phyloP scores from a whole-genome alignment of 2,329 filamentous ascomycete genomes.

The Macrophomina tecta region DNA sequence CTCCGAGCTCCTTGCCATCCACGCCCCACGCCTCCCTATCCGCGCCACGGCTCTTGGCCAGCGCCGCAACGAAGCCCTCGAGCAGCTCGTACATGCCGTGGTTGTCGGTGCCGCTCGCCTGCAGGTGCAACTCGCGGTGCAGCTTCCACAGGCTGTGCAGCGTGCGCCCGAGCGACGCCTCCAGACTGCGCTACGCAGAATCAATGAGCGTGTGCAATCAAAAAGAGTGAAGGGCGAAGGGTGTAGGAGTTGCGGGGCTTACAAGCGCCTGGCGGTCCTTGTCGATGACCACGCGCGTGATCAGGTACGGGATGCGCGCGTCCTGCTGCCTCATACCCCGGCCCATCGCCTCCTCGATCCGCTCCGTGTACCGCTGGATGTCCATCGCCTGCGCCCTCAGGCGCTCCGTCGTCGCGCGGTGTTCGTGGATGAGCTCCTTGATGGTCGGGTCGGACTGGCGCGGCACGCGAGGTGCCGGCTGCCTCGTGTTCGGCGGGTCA shows the following conservation, averaged over 20 bases:
- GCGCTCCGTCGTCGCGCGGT: not conserved
- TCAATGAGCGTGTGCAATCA: too few species aligned
- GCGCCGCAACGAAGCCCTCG: conserved; percentile 1
- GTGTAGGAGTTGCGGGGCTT: not conserved
- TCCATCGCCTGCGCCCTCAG: not conserved
- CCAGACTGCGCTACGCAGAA: not conserved
- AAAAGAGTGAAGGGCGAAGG: too few species aligned
- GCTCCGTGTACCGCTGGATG: not conserved
- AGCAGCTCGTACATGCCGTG: conserved; percentile 16
- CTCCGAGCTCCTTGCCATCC: not conserved
- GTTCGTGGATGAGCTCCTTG: not conserved
- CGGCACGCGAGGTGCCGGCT: too few species aligned
- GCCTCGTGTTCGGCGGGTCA: too few species aligned
- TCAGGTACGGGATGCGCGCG: not conserved
- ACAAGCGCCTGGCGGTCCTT: not conserved
- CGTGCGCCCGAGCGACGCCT: not conserved
- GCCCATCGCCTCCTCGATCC: not conserved
- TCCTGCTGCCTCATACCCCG: not conserved
- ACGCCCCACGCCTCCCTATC: not conserved
- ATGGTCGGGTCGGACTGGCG: not conserved
- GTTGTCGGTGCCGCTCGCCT: not conserved
- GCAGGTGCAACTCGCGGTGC: not conserved
- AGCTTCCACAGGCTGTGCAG: conserved; percentile 2
- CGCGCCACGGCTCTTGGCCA: not conserved
- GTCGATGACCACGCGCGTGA: not conserved